These are phyloP conservation scores for Auricularia heimuer DNA, from an alignment of 768 basidiomycete species.

Conservation along the genomic window DNA sequence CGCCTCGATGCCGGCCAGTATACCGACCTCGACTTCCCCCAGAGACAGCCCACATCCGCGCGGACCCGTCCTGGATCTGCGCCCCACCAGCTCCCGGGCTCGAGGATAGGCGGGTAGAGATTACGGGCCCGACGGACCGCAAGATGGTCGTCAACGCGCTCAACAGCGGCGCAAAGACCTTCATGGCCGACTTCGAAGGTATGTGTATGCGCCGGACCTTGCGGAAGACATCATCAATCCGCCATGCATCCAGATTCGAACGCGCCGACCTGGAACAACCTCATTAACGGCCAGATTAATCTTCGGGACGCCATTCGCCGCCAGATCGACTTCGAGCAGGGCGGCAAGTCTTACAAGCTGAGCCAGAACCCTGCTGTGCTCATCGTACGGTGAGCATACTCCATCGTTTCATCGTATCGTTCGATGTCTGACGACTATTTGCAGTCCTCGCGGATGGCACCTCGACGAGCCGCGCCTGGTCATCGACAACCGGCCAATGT, in stretches of 20 bases:
- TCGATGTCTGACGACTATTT: neutral
- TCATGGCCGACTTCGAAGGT: constrained; percentile 99
- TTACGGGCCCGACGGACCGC: constrained; percentile 94
- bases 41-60: constrained; percentile 84
- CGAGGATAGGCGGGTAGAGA: constrained; percentile 93
- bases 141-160: constrained; percentile 99
- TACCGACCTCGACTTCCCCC: constrained; percentile 69
- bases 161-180: constrained; percentile 92
- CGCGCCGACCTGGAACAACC: constrained; percentile 86
- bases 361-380: constrained; percentile 78
- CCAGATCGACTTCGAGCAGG: constrained; percentile 79
- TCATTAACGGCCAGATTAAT: constrained; percentile 91
- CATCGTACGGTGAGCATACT: constrained; percentile 62
- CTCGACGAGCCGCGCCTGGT: constrained; percentile 88
- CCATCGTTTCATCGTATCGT: constrained; percentile 11
- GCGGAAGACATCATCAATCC: neutral
- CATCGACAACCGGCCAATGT: constrained; percentile 81
- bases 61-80: constrained; percentile 86
- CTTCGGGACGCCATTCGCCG: constrained; percentile 83
- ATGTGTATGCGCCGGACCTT: neutral
- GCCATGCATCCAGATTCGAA: constrained; percentile 58
- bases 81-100: constrained; percentile 86
- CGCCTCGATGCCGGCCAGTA: constrained; percentile 60
- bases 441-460: constrained; percentile 95
- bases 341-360: constrained; percentile 89